Conservation (phyloP, 2,329 filamentous ascomycete genomes). For the Lecanicillium sp. region DNA sequence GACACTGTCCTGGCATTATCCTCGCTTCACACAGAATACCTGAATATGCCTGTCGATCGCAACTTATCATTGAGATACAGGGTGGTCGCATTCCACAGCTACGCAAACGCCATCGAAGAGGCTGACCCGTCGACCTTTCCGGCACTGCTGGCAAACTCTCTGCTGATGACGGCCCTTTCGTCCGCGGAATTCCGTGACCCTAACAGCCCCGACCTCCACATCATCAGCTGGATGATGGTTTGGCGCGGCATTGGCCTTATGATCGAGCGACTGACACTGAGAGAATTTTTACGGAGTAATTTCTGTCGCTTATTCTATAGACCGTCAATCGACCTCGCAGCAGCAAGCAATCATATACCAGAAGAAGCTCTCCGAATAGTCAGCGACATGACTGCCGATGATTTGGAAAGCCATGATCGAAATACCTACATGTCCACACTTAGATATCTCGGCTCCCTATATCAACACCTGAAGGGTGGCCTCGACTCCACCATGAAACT, state of each 20-base stretch:
- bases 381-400: constrained; percentile 18
- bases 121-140: constrained; percentile 37
- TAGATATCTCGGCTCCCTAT: constrained; percentile 42
- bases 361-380: neutral
- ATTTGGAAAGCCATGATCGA: neutral
- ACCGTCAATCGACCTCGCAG: neutral
- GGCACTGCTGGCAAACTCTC: constrained; percentile 41
- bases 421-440: constrained; percentile 36
- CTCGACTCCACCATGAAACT: constrained; percentile 36
- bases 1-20: constrained; percentile 44
- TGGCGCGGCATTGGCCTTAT: constrained; percentile 38
- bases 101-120: constrained; percentile 40
- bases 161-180: constrained; percentile 42
- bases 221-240: constrained; percentile 47
- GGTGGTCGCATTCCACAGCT: constrained; percentile 40
- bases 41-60: constrained; percentile 29
- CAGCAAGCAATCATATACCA: neutral
- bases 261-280: neutral
- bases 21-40: constrained; percentile 37
- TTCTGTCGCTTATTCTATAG: constrained; percentile 3
- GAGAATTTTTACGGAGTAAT: neutral
- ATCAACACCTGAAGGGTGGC: constrained; percentile 36
- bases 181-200: constrained; percentile 42
- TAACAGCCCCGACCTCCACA: constrained; percentile 35
- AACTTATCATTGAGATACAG: constrained; percentile 34